Base-by-base conservation (phyloP, 129 eudicot species). In the Artemisia annua region DNA sequence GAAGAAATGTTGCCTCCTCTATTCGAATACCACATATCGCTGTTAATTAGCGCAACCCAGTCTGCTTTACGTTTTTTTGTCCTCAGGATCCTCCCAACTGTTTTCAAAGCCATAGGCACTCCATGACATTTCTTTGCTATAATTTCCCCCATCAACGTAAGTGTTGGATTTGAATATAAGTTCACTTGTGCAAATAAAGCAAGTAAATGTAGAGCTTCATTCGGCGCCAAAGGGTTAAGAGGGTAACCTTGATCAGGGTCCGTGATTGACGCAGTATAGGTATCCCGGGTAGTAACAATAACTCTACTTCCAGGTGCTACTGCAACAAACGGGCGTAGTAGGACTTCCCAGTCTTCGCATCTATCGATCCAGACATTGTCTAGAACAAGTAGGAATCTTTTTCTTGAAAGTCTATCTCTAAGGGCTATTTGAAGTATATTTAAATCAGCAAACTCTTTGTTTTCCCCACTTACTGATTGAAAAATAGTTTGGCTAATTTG, bases 291-390 rank as follows among this genome's bases (percentile, higher is more conserved):
- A 7, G 97, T 92, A 51, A 92, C 88, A 30, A 92, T 60, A 44
- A 92, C 53, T 50, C 76, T 82, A 72, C 94, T 92, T 12, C 96
- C 91, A 1, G 48, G 24, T 7, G 82, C 88, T 10, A 86, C 94
- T 6, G 4, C 51, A 18, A 35, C 63, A 69, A 92, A 75, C 43
- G 82, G 69, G 53, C 43, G 57, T 10, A 63, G 71, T 24, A 92
- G 78, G 17, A 56, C 78, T 57, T 79, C 88, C 89, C 91, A 92
- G 55, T 71, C 70, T 5, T 3, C n/a, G 48, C 16, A 10, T 15
- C 85, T 78, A 51, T 72, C 78, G 13, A 65, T 80, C 89, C 94
- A 87, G 2, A 92, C 85, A 70, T 92, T 96, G 58, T 91, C 94
- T 15, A 92, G 74, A 32, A 88, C 97, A 52, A 92, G 81, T 78